These are phyloP conservation scores for Sarcodon sp. DNA, from an alignment of 768 basidiomycete genomes.

Conservation along the genomic window DNA sequence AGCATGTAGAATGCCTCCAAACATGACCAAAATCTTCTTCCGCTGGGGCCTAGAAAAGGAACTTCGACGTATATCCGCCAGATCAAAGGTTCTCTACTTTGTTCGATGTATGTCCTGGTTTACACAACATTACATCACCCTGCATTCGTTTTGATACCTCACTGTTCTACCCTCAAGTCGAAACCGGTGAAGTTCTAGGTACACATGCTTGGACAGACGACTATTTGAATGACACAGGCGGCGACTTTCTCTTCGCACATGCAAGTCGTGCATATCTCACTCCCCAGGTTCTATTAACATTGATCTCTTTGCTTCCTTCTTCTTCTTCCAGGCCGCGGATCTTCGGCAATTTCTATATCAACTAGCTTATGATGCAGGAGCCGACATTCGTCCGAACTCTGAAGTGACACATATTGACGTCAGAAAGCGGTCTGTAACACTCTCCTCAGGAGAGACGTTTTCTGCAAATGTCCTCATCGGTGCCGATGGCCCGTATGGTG, in stretches of 20 bases:
- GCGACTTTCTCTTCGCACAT: slow-evolving; percentile 32
- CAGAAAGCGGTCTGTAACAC: slow-evolving; percentile 7
- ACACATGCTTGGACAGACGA: slow-evolving; percentile 32
- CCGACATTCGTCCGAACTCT: slow-evolving; percentile 7
- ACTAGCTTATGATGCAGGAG: slow-evolving; percentile 9
- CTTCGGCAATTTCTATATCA: slow-evolving; percentile 15
- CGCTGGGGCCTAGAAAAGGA: slow-evolving; percentile 41
- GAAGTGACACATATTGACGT: slow-evolving; percentile 6
- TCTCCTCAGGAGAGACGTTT: slow-evolving; percentile 13
- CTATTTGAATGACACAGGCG: slow-evolving; percentile 32
- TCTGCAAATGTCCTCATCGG: slow-evolving; percentile 16
- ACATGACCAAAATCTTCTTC: slow-evolving; percentile 39
- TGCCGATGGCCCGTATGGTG: slow-evolving; percentile 9
- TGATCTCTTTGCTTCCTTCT: background rate
- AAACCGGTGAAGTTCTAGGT: slow-evolving; percentile 31
- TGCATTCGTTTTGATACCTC: no score
- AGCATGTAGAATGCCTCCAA: slow-evolving; percentile 39
- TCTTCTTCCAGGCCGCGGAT: slow-evolving; percentile 12
- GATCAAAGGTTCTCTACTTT: slow-evolving; percentile 12
- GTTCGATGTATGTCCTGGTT: slow-evolving; percentile 3
- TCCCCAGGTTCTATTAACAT: background rate
- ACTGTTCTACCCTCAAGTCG: slow-evolving; percentile 18
- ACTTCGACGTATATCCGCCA: slow-evolving; percentile 20
- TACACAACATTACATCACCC: background rate
- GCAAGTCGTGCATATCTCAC: slow-evolving; percentile 18